phyloP scores from a whole-genome alignment of 1,284 basidiomycete species.

The Waitea zeae region DNA sequence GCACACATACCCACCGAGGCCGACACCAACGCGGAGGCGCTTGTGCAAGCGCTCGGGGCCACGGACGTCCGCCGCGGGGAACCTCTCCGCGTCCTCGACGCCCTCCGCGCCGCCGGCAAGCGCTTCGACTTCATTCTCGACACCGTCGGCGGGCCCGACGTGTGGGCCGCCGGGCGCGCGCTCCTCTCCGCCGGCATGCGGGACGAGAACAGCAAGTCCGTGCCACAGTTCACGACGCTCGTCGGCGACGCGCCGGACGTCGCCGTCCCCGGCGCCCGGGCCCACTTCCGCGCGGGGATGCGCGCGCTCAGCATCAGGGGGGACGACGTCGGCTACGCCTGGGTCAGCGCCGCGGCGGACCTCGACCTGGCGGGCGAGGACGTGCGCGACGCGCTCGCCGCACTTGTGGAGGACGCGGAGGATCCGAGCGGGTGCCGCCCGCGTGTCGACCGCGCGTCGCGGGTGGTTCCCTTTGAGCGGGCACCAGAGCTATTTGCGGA shows the following conservation, averaged over 20 bases:
- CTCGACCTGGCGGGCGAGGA: slow-evolving; percentile 69
- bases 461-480: slow-evolving; percentile 38
- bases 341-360: slow-evolving; percentile 56
- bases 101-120: slow-evolving; percentile 33
- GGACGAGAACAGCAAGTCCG: slow-evolving; percentile 7
- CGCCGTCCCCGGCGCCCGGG: slow-evolving; percentile 46
- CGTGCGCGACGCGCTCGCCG: slow-evolving; percentile 44
- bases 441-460: slow-evolving; percentile 9
- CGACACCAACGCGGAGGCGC: slow-evolving; percentile 8
- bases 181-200: slow-evolving; percentile 22
- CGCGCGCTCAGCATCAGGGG: slow-evolving; percentile 32
- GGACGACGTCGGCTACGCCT: slow-evolving; percentile 44
- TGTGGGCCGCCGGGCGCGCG: slow-evolving; percentile 55
- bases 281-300: slow-evolving; percentile 53
- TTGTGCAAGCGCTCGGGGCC: slow-evolving; percentile 9
- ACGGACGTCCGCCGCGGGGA: slow-evolving; percentile 19
- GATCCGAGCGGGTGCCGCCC: too few relatives aligned
- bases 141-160: slow-evolving; percentile 56
- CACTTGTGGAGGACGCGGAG: slow-evolving; percentile 22
- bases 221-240: slow-evolving; percentile 48
- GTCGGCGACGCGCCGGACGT: slow-evolving; percentile 48
- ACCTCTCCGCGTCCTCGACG: slow-evolving; percentile 33
- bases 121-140: slow-evolving; percentile 69
- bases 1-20: slow-evolving; percentile 39
- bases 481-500: slow-evolving; percentile 30